Evolutionary conservation across 2,329 filamentous ascomycete species (phyloP).

Genomic region (Ophiosphaerella herpotricha): DNA sequence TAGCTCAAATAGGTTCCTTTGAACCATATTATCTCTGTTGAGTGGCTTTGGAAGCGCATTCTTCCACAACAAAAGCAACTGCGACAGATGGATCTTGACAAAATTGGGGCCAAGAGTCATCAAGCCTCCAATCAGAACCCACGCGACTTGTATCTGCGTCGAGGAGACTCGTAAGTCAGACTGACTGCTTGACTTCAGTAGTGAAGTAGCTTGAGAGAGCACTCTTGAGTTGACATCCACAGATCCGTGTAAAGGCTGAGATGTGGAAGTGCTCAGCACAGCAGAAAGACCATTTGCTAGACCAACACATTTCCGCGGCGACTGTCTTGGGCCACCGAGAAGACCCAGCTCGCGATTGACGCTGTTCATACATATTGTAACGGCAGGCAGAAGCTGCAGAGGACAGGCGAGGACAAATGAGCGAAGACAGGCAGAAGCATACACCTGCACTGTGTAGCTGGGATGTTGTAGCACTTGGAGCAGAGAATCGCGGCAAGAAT

Average conservation of each 20-base stretch:
- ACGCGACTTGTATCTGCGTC: slow-evolving; percentile 95
- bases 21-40: slow-evolving; percentile 86
- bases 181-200: slow-evolving; percentile 89
- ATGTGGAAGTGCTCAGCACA: slow-evolving; percentile 84
- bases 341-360: slow-evolving; percentile 83
- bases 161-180: slow-evolving; percentile 89
- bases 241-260: slow-evolving; percentile 89
- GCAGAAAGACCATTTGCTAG: slow-evolving; percentile 91
- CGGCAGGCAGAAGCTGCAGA: slow-evolving; percentile 84
- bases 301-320: slow-evolving; percentile 81
- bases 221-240: slow-evolving; percentile 94
- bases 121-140: slow-evolving; percentile 93
- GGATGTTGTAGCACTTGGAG: slow-evolving; percentile 91
- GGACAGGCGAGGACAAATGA: slow-evolving; percentile 88
- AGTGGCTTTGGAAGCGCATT: slow-evolving; percentile 94
- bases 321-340: slow-evolving; percentile 74
- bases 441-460: slow-evolving; percentile 93
- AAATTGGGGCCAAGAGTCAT: slow-evolving; percentile 98
- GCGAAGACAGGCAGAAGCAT: slow-evolving; percentile 83
- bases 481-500: slow-evolving; percentile 82
- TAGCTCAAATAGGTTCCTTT: slow-evolving; percentile 82
- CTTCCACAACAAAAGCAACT: slow-evolving; percentile 93
- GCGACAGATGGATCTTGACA: slow-evolving; percentile 96
- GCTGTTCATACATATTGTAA: slow-evolving; percentile 97
- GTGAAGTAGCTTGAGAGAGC: slow-evolving; percentile 84